phyloP scores from a whole-genome alignment of 257 asterid species.

The Agastache rugosa region DNA sequence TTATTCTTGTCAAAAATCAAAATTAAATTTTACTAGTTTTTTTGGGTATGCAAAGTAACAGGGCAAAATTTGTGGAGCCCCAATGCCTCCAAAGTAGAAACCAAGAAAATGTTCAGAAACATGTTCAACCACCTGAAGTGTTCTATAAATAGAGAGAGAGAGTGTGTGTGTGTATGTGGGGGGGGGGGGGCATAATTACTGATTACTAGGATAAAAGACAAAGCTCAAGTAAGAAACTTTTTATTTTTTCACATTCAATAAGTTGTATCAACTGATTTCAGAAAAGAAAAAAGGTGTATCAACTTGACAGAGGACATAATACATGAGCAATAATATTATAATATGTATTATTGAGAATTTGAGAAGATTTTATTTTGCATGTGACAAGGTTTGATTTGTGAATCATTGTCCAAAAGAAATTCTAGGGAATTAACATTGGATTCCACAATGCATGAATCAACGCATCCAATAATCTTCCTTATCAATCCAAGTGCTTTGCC shows the following conservation, averaged over 20 bases:
- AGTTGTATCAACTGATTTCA: background rate
- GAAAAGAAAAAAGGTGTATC: background rate
- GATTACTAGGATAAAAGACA: background rate
- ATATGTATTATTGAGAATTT: conserved; percentile 17
- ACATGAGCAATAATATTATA: background rate
- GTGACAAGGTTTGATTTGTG: conserved; percentile 21
- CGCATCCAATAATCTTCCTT: conserved; percentile 6
- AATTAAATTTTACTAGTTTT: background rate
- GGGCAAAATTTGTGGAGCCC: conserved; percentile 34
- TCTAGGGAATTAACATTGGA: conserved; percentile 34
- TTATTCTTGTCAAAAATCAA: background rate
- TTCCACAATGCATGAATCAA: conserved; percentile 30
- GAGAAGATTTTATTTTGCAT: conserved; percentile 9
- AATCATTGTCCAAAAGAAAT: conserved; percentile 35
- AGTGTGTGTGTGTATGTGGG: background rate
- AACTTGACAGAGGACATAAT: background rate
- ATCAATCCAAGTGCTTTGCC: conserved; percentile 35
- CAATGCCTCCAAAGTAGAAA: conserved; percentile 35
- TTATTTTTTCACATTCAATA: background rate
- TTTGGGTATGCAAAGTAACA: background rate
- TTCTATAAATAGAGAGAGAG: background rate
- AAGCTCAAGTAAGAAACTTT: background rate
- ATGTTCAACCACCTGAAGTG: conserved; percentile 22
- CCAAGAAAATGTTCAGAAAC: conserved; percentile 30
- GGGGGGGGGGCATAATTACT: background rate